Base-by-base conservation (phyloP, 179 eudicot species). In the Beta lomatogona region DNA sequence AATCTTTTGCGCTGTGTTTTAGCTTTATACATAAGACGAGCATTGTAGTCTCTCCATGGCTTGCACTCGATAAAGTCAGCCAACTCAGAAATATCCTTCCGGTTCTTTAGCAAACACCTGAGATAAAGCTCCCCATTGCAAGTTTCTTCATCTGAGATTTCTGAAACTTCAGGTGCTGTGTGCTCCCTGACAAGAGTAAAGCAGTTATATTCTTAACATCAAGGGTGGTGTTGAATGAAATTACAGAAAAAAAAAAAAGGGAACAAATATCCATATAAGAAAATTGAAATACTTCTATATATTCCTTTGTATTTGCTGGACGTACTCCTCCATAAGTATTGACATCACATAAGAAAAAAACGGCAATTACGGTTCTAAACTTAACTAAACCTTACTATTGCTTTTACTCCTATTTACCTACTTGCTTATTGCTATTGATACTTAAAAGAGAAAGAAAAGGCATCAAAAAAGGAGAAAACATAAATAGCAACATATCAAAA, bases 51-150 rank as follows among this genome's bases (percentile, higher is more conserved):
- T 82, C 90, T 92, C 21, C 86, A 91, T 54, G 65, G 77, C 83
- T 86, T 85, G 90, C 96, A 94, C 80, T 84, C 92, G 2, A 94
- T 73, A 72, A 92, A 94, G 85, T 89, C 92, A 22, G 87, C 88
- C 77, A 93, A 81, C 70, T 91, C 98, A 19, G 90, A 90, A 66
- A 89, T 82, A 73, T 78, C 76, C 36, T 77, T 76, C 3, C 15
- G 68, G 19, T 53, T 68, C 25, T 65, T 48, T 45, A 60, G 18
- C 65, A 83, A 31, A 84, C 87, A 85, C 78, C 73, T 85, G 44
- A 93, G 85, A 80, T 54, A 94, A 46, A 75, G 52, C 88, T 86
- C 86, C 74, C 94, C 97, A 67, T 84, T 87, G 79, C 87, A 86
- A 12, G 90, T 85, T 81, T 89, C 89, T 73, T 81, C 83, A 55